phyloP scores from a whole-genome alignment of 768 basidiomycete genomes.

The Xerocomellus amylosporus region DNA sequence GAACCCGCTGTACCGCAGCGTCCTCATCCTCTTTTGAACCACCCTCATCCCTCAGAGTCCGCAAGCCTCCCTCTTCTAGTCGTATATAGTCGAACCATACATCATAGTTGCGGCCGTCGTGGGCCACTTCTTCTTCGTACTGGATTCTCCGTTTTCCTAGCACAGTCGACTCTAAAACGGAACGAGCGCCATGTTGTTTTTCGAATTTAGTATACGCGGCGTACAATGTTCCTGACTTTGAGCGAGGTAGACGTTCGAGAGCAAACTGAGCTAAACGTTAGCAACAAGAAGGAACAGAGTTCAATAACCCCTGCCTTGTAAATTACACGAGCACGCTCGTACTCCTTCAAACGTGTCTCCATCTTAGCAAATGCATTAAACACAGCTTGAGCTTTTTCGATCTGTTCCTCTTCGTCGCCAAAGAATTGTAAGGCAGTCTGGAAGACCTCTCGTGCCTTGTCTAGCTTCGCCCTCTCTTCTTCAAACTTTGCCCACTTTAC shows the following conservation, averaged over 20 bases:
- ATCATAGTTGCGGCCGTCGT: constrained; percentile 94
- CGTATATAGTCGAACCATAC: constrained; percentile 97
- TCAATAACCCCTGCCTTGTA: constrained; percentile 70
- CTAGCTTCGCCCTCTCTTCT: constrained; percentile 62
- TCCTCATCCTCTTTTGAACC: constrained; percentile 68
- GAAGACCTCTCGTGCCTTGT: constrained; percentile 83
- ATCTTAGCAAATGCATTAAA: constrained; percentile 94
- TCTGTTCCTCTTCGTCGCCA: constrained; percentile 83
- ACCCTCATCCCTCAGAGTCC: constrained; percentile 73
- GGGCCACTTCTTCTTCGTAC: constrained; percentile 92
- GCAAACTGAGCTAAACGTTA: constrained; percentile 65
- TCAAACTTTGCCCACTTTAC: constrained; percentile 88
- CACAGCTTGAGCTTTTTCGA: constrained; percentile 87
- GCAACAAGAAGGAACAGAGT: background rate
- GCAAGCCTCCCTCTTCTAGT: constrained; percentile 84
- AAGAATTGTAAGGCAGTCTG: constrained; percentile 89
- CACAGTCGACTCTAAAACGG: constrained; percentile 88
- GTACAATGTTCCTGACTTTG: constrained; percentile 86
- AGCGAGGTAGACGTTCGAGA: constrained; percentile 85
- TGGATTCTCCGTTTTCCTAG: constrained; percentile 97
- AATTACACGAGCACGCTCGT: constrained; percentile 92
- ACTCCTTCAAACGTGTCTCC: constrained; percentile 96
- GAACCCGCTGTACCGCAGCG: constrained; percentile 59
- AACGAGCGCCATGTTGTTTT: constrained; percentile 92
- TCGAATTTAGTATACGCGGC: constrained; percentile 96